Percentiles rank a stretch among this genome's conserved stretches.
Conservation (phyloP, 306 rosid genomes). For the Cicer chorassanicum region DNA sequence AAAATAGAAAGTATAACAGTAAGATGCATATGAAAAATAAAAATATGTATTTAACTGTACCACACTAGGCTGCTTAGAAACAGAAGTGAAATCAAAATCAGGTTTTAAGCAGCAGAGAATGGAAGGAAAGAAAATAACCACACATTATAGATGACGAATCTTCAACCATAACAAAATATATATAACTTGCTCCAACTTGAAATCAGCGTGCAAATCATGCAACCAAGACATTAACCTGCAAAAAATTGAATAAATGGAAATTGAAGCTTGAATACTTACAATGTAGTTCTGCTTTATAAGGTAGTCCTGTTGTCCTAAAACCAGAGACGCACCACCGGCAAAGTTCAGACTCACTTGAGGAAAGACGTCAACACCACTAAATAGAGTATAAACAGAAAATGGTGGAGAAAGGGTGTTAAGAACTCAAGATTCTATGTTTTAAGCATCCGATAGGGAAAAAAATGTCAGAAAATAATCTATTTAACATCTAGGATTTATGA, state of each 20-base stretch:
- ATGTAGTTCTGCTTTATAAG: conserved; percentile 67
- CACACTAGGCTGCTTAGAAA: no score
- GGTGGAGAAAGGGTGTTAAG: conserved; percentile 37
- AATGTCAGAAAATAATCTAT: conserved; percentile 14
- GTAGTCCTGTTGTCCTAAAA: conserved; percentile 84
- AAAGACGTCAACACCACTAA: conserved; percentile 65
- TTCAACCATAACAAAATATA: no score
- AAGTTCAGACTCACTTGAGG: conserved; percentile 89
- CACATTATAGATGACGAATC: no score
- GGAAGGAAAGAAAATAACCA: no score
- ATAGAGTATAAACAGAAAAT: conserved; percentile 35
- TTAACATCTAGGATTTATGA: not conserved
- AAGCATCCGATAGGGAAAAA: conserved; percentile 27
- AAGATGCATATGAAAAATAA: conserved; percentile 6
- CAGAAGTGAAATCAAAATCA: no score
- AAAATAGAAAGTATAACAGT: conserved; percentile 6
- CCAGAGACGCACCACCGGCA: conserved; percentile 81
- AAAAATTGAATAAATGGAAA: conserved; percentile 22
- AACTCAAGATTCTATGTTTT: conserved; percentile 11
- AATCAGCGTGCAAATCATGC: conserved; percentile 15
- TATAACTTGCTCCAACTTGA: conserved; percentile 5
- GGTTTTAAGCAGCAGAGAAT: no score
- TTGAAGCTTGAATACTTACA: conserved; percentile 56
- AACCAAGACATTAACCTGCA: conserved; percentile 19
- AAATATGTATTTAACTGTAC: not conserved